Evolutionary conservation across 768 basidiomycete species (phyloP).

Genomic region (Leucosporidium creatinivorum): DNA sequence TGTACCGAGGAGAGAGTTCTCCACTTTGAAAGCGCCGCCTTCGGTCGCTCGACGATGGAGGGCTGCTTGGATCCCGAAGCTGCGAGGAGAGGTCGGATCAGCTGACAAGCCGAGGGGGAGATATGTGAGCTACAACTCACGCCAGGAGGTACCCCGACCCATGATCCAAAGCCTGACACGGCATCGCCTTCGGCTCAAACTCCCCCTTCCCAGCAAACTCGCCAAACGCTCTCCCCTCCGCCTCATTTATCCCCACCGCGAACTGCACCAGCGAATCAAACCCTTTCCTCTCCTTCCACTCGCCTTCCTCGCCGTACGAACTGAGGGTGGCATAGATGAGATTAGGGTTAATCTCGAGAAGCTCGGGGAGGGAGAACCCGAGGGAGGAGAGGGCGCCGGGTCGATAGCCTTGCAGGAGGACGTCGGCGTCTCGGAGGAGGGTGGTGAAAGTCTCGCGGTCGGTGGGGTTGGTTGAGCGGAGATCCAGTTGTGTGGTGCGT

Average conservation of each 20-base stretch:
- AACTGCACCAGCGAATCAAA: slow-evolving; percentile 63
- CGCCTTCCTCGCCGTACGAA: slow-evolving; percentile 57
- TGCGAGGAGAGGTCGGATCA: not conserved
- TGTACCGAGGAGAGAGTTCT: slow-evolving; percentile 54
- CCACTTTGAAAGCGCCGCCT: slow-evolving; percentile 57
- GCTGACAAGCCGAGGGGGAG: too few relatives aligned
- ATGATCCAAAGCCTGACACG: slow-evolving; percentile 58
- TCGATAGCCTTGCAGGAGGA: slow-evolving; percentile 55
- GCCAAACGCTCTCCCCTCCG: slow-evolving; percentile 51
- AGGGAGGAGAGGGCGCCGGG: slow-evolving; percentile 50
- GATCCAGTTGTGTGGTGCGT: slow-evolving; percentile 56
- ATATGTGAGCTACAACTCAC: slow-evolving; percentile 23
- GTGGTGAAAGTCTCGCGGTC: slow-evolving; percentile 42
- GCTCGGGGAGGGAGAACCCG: slow-evolving; percentile 49
- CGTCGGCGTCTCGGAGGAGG: slow-evolving; percentile 49
- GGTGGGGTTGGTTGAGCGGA: slow-evolving; percentile 37
- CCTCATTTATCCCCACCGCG: slow-evolving; percentile 55
- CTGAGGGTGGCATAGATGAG: slow-evolving; percentile 53
- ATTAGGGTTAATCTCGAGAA: slow-evolving; percentile 46
- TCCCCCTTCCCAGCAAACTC: slow-evolving; percentile 45
- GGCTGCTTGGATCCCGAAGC: slow-evolving; percentile 52
- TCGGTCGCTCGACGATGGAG: slow-evolving; percentile 53
- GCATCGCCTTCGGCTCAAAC: slow-evolving; percentile 45
- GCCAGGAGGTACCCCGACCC: slow-evolving; percentile 56
- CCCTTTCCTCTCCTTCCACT: slow-evolving; percentile 53